Evolutionary conservation across 768 basidiomycete species (phyloP).

Genomic region (Podaxis mareebaensis): DNA sequence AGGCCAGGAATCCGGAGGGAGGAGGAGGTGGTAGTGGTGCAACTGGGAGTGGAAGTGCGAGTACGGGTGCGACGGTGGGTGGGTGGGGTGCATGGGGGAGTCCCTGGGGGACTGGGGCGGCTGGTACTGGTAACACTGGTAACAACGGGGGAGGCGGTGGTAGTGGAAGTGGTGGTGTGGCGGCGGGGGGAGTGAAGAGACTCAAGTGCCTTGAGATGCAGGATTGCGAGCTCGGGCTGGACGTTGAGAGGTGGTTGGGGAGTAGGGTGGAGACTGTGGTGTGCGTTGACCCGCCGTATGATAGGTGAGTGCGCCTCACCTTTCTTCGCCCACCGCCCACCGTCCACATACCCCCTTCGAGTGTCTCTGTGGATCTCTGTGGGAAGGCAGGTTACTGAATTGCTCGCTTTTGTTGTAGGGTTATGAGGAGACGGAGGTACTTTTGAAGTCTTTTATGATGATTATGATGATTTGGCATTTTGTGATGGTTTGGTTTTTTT

Average conservation of each 20-base stretch:
- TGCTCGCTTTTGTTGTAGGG: slow-evolving; percentile 1
- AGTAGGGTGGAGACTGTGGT: slow-evolving; percentile 60
- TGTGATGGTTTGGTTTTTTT: too few species aligned
- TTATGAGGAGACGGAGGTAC: slow-evolving; percentile 4
- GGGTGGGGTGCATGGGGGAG: too few species aligned
- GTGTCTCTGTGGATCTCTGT: not conserved
- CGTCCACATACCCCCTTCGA: not conserved
- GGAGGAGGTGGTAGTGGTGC: slow-evolving; percentile 35
- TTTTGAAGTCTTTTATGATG: not conserved
- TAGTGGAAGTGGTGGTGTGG: slow-evolving; percentile 56
- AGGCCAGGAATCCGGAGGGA: slow-evolving; percentile 64
- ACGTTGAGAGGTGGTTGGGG: slow-evolving; percentile 70
- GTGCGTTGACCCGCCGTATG: slow-evolving; percentile 60
- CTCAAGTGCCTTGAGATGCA: slow-evolving; percentile 70
- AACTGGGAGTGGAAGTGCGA: slow-evolving; percentile 62
- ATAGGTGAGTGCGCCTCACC: slow-evolving; percentile 33
- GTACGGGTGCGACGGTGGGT: slow-evolving; percentile 41
- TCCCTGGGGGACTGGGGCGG: too few species aligned
- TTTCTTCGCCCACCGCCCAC: slow-evolving; percentile 1
- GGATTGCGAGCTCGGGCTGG: slow-evolving; percentile 53
- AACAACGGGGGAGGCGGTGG: slow-evolving; percentile 51
- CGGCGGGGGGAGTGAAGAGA: slow-evolving; percentile 52
- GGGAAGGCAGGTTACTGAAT: not conserved
- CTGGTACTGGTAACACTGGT: not conserved
- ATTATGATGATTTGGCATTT: too few species aligned